phyloP scores from a whole-genome alignment of 495 filamentous ascomycete species.

The Mytilinidion resinicola region DNA sequence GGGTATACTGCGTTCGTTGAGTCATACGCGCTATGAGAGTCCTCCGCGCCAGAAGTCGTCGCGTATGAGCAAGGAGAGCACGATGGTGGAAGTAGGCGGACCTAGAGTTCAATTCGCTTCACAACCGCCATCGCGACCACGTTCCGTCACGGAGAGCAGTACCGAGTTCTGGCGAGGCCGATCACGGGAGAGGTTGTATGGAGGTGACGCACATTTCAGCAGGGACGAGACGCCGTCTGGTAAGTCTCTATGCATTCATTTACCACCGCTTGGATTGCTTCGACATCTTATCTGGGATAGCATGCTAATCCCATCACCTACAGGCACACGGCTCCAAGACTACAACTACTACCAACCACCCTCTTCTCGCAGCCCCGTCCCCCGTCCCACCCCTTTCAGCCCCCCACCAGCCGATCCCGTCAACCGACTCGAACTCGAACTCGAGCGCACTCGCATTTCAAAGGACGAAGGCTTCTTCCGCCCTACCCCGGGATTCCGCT shows the following conservation, averaged over 20 bases:
- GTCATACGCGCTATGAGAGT: neutral
- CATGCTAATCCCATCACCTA: neutral
- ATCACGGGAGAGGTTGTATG: neutral
- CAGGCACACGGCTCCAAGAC: slow-evolving; percentile 1
- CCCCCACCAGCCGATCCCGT: neutral
- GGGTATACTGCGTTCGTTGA: slow-evolving; percentile 2
- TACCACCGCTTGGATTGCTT: neutral
- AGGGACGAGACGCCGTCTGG: neutral
- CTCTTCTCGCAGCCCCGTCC: neutral
- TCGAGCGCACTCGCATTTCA: neutral
- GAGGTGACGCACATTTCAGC: neutral
- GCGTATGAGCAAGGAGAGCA: slow-evolving; percentile 12
- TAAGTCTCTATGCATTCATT: neutral
- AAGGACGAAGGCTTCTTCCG: neutral
- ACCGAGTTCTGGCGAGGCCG: neutral
- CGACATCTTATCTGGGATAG: neutral
- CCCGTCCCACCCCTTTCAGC: neutral
- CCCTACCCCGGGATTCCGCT: neutral
- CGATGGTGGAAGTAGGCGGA: slow-evolving; percentile 13
- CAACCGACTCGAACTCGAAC: neutral
- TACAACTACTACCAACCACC: neutral
- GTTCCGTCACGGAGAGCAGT: neutral
- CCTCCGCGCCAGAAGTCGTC: neutral
- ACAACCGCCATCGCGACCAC: neutral
- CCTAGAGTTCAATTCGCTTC: slow-evolving; percentile 17